Conservation (phyloP, 768 basidiomycete genomes). For the Cystofilobasidium capitatum region DNA sequence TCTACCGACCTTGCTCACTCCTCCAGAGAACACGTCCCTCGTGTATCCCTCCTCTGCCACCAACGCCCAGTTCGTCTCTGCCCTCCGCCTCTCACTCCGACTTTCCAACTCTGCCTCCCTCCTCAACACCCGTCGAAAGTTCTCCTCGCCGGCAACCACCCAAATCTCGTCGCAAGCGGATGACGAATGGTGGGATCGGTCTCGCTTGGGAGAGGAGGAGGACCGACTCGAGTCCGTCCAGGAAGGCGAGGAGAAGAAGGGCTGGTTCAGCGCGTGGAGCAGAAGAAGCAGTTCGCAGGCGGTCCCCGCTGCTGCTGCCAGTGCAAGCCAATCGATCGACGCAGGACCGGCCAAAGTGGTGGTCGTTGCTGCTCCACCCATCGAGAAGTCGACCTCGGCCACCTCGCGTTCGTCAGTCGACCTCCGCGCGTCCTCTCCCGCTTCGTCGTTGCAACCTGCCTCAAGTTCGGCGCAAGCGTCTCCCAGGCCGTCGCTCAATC, state of each 20-base stretch:
- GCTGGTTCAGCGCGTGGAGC: slow-evolving; percentile 5
- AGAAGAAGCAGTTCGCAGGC: background rate
- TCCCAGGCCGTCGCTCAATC: background rate
- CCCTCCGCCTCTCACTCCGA: background rate
- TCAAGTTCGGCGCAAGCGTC: background rate
- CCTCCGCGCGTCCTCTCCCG: background rate
- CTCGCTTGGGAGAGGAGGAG: slow-evolving; percentile 1
- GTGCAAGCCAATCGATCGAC: background rate
- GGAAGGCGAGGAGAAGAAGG: slow-evolving; percentile 7
- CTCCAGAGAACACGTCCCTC: background rate
- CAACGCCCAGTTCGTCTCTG: background rate
- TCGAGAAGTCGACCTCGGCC: background rate
- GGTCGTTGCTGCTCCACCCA: background rate
- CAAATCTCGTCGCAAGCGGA: background rate
- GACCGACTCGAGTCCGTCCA: background rate
- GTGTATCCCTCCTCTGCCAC: background rate
- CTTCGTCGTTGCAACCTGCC: background rate
- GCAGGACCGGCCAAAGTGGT: background rate
- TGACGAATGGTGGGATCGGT: slow-evolving; percentile 3
- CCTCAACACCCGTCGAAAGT: background rate
- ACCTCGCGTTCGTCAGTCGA: background rate
- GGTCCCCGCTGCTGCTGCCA: background rate
- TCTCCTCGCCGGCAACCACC: background rate
- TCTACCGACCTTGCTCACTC: background rate
- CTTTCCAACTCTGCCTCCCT: background rate